Evolutionary conservation across 169 alveolate species (phyloP).

Genomic region (Plasmodium gallinaceum): DNA sequence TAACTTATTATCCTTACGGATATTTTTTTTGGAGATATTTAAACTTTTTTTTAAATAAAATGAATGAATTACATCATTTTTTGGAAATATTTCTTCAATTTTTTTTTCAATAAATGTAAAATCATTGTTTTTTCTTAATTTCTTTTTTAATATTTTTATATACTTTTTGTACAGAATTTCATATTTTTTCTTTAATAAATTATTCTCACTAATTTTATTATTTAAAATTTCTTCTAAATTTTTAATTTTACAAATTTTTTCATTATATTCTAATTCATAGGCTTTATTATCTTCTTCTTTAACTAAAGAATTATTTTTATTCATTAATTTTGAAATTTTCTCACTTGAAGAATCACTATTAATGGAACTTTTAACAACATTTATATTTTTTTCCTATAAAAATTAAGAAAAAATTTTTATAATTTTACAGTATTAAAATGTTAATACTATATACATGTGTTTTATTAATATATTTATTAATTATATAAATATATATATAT

Average conservation of each 20-base stretch:
- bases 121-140: constrained; percentile 29
- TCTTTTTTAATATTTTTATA: constrained; percentile 21
- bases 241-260: background rate
- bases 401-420: constrained; percentile 2
- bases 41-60: constrained; percentile 34
- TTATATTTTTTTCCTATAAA: constrained; percentile 20
- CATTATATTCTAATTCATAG: background rate
- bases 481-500: background rate
- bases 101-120: constrained; percentile 41
- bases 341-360: background rate
- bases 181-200: constrained; percentile 39
- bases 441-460: no score
- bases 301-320: background rate
- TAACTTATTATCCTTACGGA: constrained; percentile 15
- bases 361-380: background rate
- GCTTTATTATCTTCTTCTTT: background rate
- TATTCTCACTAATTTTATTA: constrained; percentile 36
- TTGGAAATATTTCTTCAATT: constrained; percentile 9
- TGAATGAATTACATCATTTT: constrained; percentile 45
- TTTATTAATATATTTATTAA: background rate
- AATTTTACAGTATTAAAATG: no score
- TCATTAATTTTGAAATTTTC: background rate
- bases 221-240: constrained; percentile 17
- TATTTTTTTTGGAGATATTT: background rate
- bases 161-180: constrained; percentile 49